Conservation (phyloP, 495 filamentous ascomycete species). For the Gamarada debralockiae region DNA sequence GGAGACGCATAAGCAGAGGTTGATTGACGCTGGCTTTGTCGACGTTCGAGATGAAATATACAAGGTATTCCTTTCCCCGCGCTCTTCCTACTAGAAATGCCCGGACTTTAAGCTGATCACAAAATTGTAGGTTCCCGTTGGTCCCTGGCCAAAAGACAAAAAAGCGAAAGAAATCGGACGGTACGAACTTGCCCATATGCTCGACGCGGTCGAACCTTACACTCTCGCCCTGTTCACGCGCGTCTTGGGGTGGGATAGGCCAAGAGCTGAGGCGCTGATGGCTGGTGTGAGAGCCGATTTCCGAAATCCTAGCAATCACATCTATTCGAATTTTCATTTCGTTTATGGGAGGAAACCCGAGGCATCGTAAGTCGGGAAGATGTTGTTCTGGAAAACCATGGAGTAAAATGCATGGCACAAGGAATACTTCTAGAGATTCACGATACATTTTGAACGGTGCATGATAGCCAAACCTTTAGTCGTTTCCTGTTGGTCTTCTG, state of each 20-base stretch:
- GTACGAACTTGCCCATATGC: slow-evolving; percentile 44
- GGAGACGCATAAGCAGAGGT: slow-evolving; percentile 28
- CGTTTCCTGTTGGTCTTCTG: too few species aligned
- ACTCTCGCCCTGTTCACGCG: slow-evolving; percentile 32
- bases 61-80: too few species aligned
- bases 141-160: slow-evolving; percentile 39
- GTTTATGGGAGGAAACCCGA: slow-evolving; percentile 3
- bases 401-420: too few species aligned
- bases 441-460: too few species aligned
- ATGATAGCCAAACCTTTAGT: too few species aligned
- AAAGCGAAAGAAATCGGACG: slow-evolving; percentile 38
- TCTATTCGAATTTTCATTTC: neutral
- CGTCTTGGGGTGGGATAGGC: neutral
- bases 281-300: neutral
- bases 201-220: slow-evolving; percentile 41
- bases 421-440: too few species aligned
- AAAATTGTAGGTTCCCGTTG: slow-evolving; percentile 28
- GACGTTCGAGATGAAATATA: slow-evolving; percentile 39
- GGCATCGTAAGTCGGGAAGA: too few species aligned
- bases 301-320: neutral
- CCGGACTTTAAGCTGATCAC: neutral
- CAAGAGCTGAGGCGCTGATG: neutral
- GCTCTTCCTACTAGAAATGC: neutral
- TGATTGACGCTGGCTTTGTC: slow-evolving; percentile 52
- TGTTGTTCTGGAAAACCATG: too few species aligned